phyloP scores from a whole-genome alignment of 345 rosid genomes.

The Eucalyptus tenuipes region DNA sequence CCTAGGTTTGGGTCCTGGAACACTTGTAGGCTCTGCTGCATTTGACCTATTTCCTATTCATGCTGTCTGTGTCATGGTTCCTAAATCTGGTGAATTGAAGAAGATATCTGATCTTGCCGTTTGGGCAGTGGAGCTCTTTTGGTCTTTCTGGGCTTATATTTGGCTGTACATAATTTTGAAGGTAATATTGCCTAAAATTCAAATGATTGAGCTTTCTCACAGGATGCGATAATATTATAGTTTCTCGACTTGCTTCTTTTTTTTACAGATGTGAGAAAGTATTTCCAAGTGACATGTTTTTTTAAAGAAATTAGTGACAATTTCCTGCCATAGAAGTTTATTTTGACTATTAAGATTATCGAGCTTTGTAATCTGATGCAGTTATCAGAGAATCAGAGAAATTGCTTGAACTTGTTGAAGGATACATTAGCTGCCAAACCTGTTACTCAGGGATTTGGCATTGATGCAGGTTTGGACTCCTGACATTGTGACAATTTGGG shows the following conservation, averaged over 20 bases:
- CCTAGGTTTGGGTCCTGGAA: slow-evolving; percentile 93
- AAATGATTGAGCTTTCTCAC: neutral
- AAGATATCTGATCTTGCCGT: slow-evolving; percentile 90
- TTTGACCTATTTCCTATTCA: slow-evolving; percentile 95
- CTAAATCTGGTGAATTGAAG: slow-evolving; percentile 89
- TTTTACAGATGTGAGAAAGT: neutral
- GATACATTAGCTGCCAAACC: neutral
- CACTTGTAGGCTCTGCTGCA: slow-evolving; percentile 98
- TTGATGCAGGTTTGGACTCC: slow-evolving; percentile 83
- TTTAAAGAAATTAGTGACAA: neutral
- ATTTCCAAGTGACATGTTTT: neutral
- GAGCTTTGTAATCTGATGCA: neutral
- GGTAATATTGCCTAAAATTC: slow-evolving; percentile 14
- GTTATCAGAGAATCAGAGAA: neutral
- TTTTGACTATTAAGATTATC: neutral
- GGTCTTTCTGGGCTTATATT: slow-evolving; percentile 98
- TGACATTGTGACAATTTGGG: slow-evolving; percentile 68
- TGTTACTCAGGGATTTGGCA: neutral
- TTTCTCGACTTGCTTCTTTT: neutral
- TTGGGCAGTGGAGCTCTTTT: slow-evolving; percentile 89
- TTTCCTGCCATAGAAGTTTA: neutral
- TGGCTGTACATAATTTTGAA: slow-evolving; percentile 92
- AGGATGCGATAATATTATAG: neutral
- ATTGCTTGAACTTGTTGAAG: neutral
- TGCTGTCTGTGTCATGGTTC: slow-evolving; percentile 92